Evolutionary conservation across 495 filamentous ascomycete genomes (phyloP).

Genomic region (Penicillium simplicissimum): DNA sequence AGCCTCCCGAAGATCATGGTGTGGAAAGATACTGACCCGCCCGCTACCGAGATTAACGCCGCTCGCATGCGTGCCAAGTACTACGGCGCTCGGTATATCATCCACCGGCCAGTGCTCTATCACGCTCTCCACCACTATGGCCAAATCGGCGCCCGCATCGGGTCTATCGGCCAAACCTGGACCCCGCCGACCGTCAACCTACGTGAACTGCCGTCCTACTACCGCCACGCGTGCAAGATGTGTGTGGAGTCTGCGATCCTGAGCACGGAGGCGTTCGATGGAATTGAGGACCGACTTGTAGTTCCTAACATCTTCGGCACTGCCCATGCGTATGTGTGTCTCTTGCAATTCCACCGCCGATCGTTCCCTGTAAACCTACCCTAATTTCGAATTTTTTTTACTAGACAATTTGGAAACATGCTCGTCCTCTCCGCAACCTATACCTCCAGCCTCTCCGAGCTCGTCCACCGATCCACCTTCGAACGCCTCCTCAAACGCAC

Average conservation of each 20-base stretch:
- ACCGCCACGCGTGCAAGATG: slow-evolving; percentile 52
- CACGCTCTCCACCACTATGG: slow-evolving; percentile 59
- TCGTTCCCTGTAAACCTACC: neutral
- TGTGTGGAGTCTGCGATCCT: slow-evolving; percentile 72
- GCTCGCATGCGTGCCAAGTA: slow-evolving; percentile 92
- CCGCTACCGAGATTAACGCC: slow-evolving; percentile 72
- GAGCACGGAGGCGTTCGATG: slow-evolving; percentile 86
- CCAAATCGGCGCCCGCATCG: slow-evolving; percentile 28
- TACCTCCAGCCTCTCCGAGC: slow-evolving; percentile 53
- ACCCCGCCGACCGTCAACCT: slow-evolving; percentile 18
- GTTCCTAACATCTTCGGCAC: slow-evolving; percentile 96
- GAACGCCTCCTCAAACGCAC: slow-evolving; percentile 58
- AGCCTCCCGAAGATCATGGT: slow-evolving; percentile 49
- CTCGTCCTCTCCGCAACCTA: slow-evolving; percentile 82
- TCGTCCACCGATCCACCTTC: slow-evolving; percentile 53
- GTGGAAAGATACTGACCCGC: slow-evolving; percentile 70
- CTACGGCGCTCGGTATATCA: slow-evolving; percentile 88
- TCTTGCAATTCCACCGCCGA: neutral
- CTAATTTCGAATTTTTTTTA: slow-evolving; percentile 23
- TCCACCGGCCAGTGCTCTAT: slow-evolving; percentile 80
- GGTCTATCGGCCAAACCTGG: slow-evolving; percentile 17
- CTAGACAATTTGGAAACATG: slow-evolving; percentile 95
- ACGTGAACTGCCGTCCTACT: slow-evolving; percentile 40
- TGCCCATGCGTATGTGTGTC: slow-evolving; percentile 82
- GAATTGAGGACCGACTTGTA: slow-evolving; percentile 64